A percentile compares a stretch with the other conserved stretches of the same genome.
These are phyloP conservation scores for Cyclostephanos invisitatus DNA, from an alignment of 108 stramenopile species.

Conservation along the genomic window DNA sequence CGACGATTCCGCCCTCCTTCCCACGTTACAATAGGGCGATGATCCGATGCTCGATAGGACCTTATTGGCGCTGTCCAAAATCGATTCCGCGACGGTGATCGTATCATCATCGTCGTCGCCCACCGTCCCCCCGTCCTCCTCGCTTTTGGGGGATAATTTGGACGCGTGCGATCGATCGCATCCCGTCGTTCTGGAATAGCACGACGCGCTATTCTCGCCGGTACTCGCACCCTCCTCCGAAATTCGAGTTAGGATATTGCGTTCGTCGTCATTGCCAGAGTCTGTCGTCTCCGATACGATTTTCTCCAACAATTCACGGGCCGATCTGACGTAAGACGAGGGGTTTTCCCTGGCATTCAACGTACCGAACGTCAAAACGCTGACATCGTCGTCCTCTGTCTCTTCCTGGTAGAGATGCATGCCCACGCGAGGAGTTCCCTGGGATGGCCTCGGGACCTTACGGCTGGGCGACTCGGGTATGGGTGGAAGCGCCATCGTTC, in stretches of 20 bases:
- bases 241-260: constrained; percentile 14
- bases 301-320: constrained; percentile 1
- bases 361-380: constrained; percentile 23
- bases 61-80: constrained; percentile 20
- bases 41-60: constrained; percentile 11
- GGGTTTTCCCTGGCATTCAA: not conserved
- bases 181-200: not conserved
- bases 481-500: constrained; percentile 2
- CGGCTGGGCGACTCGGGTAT: constrained; percentile 7
- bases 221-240: constrained; percentile 18
- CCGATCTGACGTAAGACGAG: not conserved
- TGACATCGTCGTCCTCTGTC: constrained; percentile 21
- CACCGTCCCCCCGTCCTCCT: not conserved
- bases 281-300: not conserved
- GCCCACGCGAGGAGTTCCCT: constrained; percentile 10
- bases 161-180: not conserved
- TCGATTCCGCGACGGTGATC: constrained; percentile 17
- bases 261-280: not conserved
- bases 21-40: not conserved
- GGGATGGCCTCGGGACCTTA: not conserved
- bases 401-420: constrained; percentile 6
- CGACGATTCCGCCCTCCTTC: not conserved
- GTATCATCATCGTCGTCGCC: constrained; percentile 22
- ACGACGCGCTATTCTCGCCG: not conserved
- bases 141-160: not conserved